Evolutionary conservation across 2,329 filamentous ascomycete genomes (phyloP).

Genomic region (Nothomitra cinnamomea): DNA sequence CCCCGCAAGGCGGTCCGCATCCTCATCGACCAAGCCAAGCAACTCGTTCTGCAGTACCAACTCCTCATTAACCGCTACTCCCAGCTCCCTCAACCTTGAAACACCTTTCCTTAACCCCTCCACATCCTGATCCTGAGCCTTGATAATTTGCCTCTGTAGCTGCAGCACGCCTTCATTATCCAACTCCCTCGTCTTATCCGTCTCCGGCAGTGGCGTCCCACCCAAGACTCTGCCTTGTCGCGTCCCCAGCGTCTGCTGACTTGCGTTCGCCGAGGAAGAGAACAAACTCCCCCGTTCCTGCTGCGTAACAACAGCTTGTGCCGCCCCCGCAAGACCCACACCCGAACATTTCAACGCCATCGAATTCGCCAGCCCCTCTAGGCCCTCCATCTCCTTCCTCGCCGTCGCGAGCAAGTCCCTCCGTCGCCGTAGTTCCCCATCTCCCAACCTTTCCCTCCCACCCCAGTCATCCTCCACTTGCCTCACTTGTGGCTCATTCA

Average conservation of each 20-base stretch:
- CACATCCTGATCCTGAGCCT: conserved; percentile 58
- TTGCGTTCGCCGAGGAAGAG: conserved; percentile 10
- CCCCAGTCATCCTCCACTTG: conserved; percentile 18
- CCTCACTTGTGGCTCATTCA: conserved; percentile 31
- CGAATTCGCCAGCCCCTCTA: conserved; percentile 55
- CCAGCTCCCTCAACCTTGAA: conserved; percentile 59
- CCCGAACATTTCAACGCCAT: conserved; percentile 31
- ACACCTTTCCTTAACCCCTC: conserved; percentile 52
- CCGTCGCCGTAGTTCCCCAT: conserved; percentile 56
- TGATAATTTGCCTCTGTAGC: conserved; percentile 57
- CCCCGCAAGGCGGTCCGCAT: conserved; percentile 39
- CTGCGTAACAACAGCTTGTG: conserved; percentile 22
- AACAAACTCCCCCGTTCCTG: conserved; percentile 22
- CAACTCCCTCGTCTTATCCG: conserved; percentile 56
- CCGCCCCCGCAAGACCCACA: conserved; percentile 8
- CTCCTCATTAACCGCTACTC: conserved; percentile 57
- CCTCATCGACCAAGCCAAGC: conserved; percentile 48
- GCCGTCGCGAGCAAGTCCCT: conserved; percentile 53
- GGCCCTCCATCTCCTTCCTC: conserved; percentile 55
- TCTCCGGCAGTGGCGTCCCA: conserved; percentile 56
- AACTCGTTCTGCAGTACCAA: conserved; percentile 54
- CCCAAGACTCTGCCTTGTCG: conserved; percentile 43
- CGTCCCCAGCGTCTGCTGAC: conserved; percentile 5
- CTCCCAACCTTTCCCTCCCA: conserved; percentile 38
- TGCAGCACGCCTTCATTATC: conserved; percentile 60